These are phyloP conservation scores for Leucosporidium yakuticum DNA, from an alignment of 768 basidiomycete genomes.

Conservation along the genomic window DNA sequence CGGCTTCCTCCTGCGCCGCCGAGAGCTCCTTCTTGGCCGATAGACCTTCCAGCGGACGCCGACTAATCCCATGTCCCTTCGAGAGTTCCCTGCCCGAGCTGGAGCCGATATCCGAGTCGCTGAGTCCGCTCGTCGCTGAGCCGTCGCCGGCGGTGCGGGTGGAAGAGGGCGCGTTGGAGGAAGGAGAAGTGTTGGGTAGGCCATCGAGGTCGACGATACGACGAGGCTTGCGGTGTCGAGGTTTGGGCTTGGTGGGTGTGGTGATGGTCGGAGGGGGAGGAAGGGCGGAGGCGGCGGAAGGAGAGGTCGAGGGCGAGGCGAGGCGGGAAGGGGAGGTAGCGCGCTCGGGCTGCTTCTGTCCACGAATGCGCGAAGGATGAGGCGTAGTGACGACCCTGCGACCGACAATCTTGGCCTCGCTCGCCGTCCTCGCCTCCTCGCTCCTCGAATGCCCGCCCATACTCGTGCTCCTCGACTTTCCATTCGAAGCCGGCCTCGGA, in stretches of 20 bases:
- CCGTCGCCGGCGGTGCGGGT: neutral
- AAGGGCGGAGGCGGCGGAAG: neutral
- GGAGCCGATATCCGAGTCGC: conserved; percentile 40
- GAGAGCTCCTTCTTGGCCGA: no score
- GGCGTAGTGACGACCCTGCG: conserved; percentile 25
- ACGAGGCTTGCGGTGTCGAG: conserved; percentile 54
- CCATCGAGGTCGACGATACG: conserved; percentile 73
- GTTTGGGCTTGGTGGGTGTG: conserved; percentile 46
- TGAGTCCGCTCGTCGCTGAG: conserved; percentile 4
- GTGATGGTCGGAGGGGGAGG: neutral
- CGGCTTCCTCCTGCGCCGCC: neutral
- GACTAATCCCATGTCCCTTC: no score
- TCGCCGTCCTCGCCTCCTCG: neutral
- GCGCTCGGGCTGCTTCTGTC: neutral
- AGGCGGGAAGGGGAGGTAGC: conserved; percentile 8
- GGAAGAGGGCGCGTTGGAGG: neutral
- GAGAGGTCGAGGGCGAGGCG: neutral
- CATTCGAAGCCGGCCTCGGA: conserved; percentile 1
- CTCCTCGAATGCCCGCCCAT: neutral
- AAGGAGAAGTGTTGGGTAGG: neutral
- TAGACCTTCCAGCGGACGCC: no score
- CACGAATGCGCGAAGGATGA: neutral
- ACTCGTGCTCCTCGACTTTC: conserved; percentile 9
- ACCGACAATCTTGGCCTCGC: conserved; percentile 28
- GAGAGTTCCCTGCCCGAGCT: neutral